Evolutionary conservation across 805 yeast species (phyloP).

Genomic region (Yarrowia sp.): DNA sequence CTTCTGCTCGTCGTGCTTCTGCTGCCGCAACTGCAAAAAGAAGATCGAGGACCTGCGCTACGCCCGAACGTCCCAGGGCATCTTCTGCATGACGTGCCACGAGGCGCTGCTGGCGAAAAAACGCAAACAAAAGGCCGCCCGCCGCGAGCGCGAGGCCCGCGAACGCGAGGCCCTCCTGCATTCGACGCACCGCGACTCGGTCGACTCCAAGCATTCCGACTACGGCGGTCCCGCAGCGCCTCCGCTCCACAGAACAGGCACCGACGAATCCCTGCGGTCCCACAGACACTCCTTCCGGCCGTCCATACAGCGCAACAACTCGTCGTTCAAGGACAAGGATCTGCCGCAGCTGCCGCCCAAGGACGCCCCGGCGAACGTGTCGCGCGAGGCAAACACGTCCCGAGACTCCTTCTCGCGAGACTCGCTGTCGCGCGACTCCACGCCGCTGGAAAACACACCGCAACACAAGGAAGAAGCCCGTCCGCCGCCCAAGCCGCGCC

Average conservation of each 20-base stretch:
- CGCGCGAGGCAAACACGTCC: too few relatives aligned
- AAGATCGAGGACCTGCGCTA: slow-evolving; percentile 85
- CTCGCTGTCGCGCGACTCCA: background rate
- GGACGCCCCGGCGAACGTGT: too few relatives aligned
- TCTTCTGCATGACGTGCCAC: slow-evolving; percentile 92
- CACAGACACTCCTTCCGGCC: slow-evolving; percentile 10
- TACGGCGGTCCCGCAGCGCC: background rate
- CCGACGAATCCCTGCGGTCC: slow-evolving; percentile 3
- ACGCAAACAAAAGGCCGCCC: slow-evolving; percentile 41
- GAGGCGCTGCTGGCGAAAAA: slow-evolving; percentile 73
- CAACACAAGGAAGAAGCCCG: background rate
- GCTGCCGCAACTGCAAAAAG: slow-evolving; percentile 81
- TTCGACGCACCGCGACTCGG: background rate
- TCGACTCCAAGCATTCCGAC: slow-evolving; percentile 17
- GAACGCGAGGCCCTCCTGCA: background rate
- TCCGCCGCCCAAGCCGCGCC: slow-evolving; percentile 21
- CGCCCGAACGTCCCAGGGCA: slow-evolving; percentile 89
- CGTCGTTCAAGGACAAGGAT: slow-evolving; percentile 22
- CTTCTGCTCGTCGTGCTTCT: slow-evolving; percentile 85
- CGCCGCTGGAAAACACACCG: background rate
- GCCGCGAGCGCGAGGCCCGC: slow-evolving; percentile 15
- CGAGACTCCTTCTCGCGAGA: too few relatives aligned
- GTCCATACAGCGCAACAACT: slow-evolving; percentile 5
- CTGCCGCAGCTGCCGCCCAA: slow-evolving; percentile 23
- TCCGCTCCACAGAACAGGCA: slow-evolving; percentile 1